Percentiles rank a stretch among this genome's conserved stretches.
Conservation (phyloP, 257 asterid species). For the Salvia splendens region DNA sequence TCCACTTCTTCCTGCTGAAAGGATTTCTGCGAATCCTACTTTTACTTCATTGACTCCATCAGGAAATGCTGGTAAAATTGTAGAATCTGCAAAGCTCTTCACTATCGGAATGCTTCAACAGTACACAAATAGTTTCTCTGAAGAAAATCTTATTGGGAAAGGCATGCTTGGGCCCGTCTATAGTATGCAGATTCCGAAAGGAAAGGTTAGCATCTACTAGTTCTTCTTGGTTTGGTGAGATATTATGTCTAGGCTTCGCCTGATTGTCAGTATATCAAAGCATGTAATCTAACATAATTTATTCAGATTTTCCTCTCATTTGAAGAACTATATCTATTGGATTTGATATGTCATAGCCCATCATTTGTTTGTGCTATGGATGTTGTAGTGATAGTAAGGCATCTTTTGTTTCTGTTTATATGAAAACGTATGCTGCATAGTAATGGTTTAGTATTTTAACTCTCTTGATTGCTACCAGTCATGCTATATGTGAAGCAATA, state of each 20-base stretch:
- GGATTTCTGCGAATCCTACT: constrained; percentile 59
- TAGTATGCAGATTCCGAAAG: constrained; percentile 70
- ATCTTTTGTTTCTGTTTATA: too few relatives aligned
- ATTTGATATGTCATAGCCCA: not conserved
- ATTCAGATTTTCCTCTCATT: not conserved
- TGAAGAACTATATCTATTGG: not conserved
- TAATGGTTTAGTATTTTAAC: too few relatives aligned
- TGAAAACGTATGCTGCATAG: too few relatives aligned
- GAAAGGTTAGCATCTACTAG: constrained; percentile 52
- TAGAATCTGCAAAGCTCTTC: constrained; percentile 48
- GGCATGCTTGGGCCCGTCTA: constrained; percentile 81
- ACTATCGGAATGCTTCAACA: constrained; percentile 82
- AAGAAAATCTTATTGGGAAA: constrained; percentile 73
- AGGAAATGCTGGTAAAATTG: constrained; percentile 36
- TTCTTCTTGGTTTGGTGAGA: constrained; percentile 1
- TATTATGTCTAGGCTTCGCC: not conserved
- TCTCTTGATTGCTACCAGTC: not conserved
- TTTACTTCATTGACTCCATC: constrained; percentile 44
- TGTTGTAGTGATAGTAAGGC: not conserved
- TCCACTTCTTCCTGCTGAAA: constrained; percentile 60
- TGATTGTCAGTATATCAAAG: not conserved
- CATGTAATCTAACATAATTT: not conserved
- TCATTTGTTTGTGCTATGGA: not conserved
- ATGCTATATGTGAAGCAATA: not conserved
- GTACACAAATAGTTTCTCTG: constrained; percentile 84